A percentile compares a stretch with the other conserved stretches of the same genome.
phyloP scores from a whole-genome alignment of 352 stramenopile genomes.

The Halophytophthora batemanensis region DNA sequence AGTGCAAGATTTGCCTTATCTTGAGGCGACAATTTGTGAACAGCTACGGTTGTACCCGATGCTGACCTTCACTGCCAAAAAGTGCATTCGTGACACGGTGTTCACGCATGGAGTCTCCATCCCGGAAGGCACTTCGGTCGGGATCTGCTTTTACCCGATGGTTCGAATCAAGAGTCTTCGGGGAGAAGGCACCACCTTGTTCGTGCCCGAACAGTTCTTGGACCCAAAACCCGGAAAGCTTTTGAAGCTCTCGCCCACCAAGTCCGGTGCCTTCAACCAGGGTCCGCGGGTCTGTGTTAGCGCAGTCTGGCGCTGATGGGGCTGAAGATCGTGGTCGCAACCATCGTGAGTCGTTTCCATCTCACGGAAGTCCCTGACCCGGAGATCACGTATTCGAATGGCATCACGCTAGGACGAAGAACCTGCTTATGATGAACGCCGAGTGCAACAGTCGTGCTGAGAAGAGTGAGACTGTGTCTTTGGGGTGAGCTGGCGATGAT shows the following conservation, averaged over 20 bases:
- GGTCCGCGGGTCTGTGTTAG: conserved; percentile 34
- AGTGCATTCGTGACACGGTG: conserved; percentile 22
- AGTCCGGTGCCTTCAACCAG: conserved; percentile 40
- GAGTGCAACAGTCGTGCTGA: neutral
- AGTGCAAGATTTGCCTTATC: conserved; percentile 36
- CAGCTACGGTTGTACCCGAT: conserved; percentile 39
- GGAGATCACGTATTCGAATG: conserved; percentile 9
- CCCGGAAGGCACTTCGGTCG: conserved; percentile 15
- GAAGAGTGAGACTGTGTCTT: too few relatives aligned
- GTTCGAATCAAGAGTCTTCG: conserved; percentile 26
- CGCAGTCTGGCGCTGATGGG: conserved; percentile 34
- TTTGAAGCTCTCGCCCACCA: conserved; percentile 17
- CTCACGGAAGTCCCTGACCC: conserved; percentile 10
- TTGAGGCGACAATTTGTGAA: conserved; percentile 40
- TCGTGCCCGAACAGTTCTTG: conserved; percentile 33
- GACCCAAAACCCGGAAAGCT: conserved; percentile 10
- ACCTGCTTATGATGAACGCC: conserved; percentile 11
- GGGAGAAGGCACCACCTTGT: conserved; percentile 25
- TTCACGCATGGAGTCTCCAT: conserved; percentile 27
- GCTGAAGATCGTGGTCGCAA: conserved; percentile 36
- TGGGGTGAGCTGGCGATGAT: too few relatives aligned
- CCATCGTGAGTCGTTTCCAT: conserved; percentile 30
- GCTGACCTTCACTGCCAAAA: conserved; percentile 30
- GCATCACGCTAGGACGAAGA: conserved; percentile 15
- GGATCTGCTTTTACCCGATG: conserved; percentile 27